Evolutionary conservation across 2,329 filamentous ascomycete genomes (phyloP), one percentile per base, ranked within the genome.

Genomic region (Penicillium sp.): DNA sequence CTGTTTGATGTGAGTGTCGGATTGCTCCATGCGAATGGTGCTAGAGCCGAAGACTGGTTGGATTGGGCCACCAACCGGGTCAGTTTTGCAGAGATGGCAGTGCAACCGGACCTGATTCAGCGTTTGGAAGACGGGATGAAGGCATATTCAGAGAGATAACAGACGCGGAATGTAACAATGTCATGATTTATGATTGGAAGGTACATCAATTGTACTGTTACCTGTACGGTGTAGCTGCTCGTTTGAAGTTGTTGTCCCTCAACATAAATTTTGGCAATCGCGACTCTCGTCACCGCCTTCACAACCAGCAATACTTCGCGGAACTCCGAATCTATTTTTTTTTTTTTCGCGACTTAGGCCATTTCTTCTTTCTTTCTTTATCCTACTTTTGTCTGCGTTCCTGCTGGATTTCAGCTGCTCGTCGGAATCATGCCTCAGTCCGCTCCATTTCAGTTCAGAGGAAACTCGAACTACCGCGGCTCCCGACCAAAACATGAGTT

Each of bases 1-100:
- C 62, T 87, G 14, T 72, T 87, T 13, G 83, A 88, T 65, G 77
- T 88, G 8, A 85, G 82, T 52, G 76, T 79, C 8, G 84, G 84
- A 0, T 57, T 86, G 33, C 61, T 87, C 4, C 69, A 72, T 35
- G 75, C 75, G 0, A 50, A 62, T 36, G 82, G 82, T 0, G 76
- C 77, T 0, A 73, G 79, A 53, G 81, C 78, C 3, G 77, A 81
- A 60, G 64, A 62, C 0, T 85, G 81, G 80, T 59, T 88, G 35
- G 74, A 82, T 18, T 89, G 85, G 84, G 78, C 76, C 64, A 78
- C 69, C 2, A 71, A 64, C 2, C 71, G 80, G 47, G 75, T 85
- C 4, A 84, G 82, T 55, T 87, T 81, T 64, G 65, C 70, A 0
- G 81, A 85, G 58, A 78, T 84, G 55, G 73, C 73, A 7, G 43